Evolutionary conservation across 352 stramenopile genomes (phyloP), one percentile per base, ranked within the genome.

Genomic region (Thraustotheca clavata): DNA sequence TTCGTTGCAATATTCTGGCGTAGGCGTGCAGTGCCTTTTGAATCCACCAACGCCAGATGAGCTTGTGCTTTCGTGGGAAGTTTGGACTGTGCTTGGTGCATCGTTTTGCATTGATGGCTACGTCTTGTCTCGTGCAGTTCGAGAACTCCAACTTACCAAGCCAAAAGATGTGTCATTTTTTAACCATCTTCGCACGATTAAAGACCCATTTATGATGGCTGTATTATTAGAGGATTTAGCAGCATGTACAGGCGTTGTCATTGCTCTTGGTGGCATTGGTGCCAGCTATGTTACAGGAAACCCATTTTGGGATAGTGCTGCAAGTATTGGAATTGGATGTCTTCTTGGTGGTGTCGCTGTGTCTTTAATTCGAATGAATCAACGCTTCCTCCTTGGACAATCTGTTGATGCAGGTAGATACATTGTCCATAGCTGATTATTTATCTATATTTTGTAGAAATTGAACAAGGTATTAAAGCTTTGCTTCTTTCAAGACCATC

Each of bases 191-290:
- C 76, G 72, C 18, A 71, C 75, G 35, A 87, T 77, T 63, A 96
- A 97, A 47, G 96, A 99, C 74, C 96, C 96, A 29, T 98, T 97
- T 52, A 98, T 97, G 70, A 86, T 98, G 76, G 96, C 96, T 22
- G 89, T 99, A 50, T 70, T 99, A 32, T 77, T 99, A 12, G 96
- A 99, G 61, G 96, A 99, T 73, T 84, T 92, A 61, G 95, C 95
- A 4, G 95, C 96, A 33, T 99, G 96, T 77, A 86, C 95, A 18
- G 96, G 96, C 31, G 90, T 99, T 35, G 54, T 99, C n/a, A 93
- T 99, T 38, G 96, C 95, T 1, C 89, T 93, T 8, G 91, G 74
- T 27, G 96, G 96, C 32, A 98, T 99, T 60, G 84, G 80, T 34
- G 83, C 94, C 26, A 96, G 77, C 31, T 87, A 98, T 63, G 73